Percentiles rank a stretch among this genome's conserved stretches.
phyloP scores from a whole-genome alignment of 2,329 filamentous ascomycete genomes.

The Pseudofabraea citricarpa region DNA sequence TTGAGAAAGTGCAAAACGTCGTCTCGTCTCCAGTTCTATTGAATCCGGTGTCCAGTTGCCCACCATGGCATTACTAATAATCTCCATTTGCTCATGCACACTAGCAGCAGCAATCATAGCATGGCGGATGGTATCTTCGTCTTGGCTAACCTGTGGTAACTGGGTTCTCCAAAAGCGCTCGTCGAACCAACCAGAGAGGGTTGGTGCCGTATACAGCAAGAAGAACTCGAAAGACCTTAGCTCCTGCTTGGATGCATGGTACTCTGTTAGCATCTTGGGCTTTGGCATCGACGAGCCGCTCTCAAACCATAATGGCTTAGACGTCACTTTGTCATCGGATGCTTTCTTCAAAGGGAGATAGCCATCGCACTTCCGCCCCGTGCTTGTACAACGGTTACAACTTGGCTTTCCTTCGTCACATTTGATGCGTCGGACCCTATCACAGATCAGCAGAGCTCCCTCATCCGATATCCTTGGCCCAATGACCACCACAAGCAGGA shows the following conservation, averaged over 20 bases:
- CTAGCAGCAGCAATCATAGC: slow-evolving; percentile 32
- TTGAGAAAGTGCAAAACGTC: slow-evolving; percentile 31
- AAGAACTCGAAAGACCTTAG: slow-evolving; percentile 38
- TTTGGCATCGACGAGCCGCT: slow-evolving; percentile 31
- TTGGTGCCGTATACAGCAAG: slow-evolving; percentile 39
- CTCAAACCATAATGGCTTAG: slow-evolving; percentile 20
- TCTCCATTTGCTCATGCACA: slow-evolving; percentile 33
- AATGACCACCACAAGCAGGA: neutral
- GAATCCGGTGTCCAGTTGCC: neutral
- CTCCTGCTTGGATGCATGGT: slow-evolving; percentile 29
- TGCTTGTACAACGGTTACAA: slow-evolving; percentile 2
- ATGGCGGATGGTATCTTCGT: slow-evolving; percentile 28
- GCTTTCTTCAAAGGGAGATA: slow-evolving; percentile 4
- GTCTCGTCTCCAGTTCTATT: slow-evolving; percentile 23
- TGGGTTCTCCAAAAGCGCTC: slow-evolving; percentile 31
- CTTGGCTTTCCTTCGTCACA: slow-evolving; percentile 3
- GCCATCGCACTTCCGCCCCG: slow-evolving; percentile 4
- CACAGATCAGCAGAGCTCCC: neutral
- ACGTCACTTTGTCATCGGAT: slow-evolving; percentile 3
- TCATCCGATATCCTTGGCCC: too few relatives aligned
- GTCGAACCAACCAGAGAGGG: slow-evolving; percentile 30
- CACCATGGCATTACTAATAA: slow-evolving; percentile 16
- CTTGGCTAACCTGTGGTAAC: slow-evolving; percentile 30
- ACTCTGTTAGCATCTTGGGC: slow-evolving; percentile 34
- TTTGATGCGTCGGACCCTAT: slow-evolving; percentile 4